A percentile compares a stretch with the other conserved stretches of the same genome.
phyloP scores from a whole-genome alignment of 108 stramenopile genomes.

The Fragilaria crotonensis region DNA sequence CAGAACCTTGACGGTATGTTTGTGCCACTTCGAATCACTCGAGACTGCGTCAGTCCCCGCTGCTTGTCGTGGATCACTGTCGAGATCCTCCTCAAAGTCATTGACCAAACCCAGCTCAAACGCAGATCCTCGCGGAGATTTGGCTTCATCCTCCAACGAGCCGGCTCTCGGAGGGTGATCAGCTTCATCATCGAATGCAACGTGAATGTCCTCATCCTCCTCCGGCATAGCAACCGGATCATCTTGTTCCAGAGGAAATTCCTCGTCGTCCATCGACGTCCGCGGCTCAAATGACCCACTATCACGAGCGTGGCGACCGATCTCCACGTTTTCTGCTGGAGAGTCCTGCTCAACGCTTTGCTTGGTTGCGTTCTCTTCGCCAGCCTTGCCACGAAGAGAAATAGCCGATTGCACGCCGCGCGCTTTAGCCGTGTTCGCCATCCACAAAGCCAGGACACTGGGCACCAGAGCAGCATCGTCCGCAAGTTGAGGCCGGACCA shows the following conservation, averaged over 20 bases:
- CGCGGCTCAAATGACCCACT: constrained; percentile 4
- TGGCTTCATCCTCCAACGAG: neutral
- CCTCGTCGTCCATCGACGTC: constrained; percentile 38
- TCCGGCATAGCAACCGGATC: constrained; percentile 22
- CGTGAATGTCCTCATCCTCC: constrained; percentile 28
- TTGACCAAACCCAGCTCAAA: constrained; percentile 70
- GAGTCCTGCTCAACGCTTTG: constrained; percentile 10
- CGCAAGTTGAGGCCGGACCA: constrained; percentile 67
- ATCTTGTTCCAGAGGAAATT: constrained; percentile 6
- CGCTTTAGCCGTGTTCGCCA: constrained; percentile 44
- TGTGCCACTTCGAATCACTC: constrained; percentile 83
- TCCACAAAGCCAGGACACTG: constrained; percentile 54
- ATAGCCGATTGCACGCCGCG: constrained; percentile 52
- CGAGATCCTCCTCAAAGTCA: constrained; percentile 50
- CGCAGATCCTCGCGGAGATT: constrained; percentile 18
- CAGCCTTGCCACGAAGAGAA: constrained; percentile 34
- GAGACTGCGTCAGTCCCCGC: constrained; percentile 50
- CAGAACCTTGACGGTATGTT: constrained; percentile 77
- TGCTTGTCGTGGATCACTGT: constrained; percentile 47
- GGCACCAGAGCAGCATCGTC: constrained; percentile 68
- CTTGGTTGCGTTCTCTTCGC: constrained; percentile 11
- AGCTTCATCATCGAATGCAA: constrained; percentile 37
- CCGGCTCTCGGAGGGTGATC: constrained; percentile 17
- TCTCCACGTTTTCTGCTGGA: constrained; percentile 13
- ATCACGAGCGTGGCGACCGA: constrained; percentile 8